Evolutionary conservation across 805 yeast genomes (phyloP), one percentile per base, ranked within the genome.

Genomic region (Maudiozyma bulderi): DNA sequence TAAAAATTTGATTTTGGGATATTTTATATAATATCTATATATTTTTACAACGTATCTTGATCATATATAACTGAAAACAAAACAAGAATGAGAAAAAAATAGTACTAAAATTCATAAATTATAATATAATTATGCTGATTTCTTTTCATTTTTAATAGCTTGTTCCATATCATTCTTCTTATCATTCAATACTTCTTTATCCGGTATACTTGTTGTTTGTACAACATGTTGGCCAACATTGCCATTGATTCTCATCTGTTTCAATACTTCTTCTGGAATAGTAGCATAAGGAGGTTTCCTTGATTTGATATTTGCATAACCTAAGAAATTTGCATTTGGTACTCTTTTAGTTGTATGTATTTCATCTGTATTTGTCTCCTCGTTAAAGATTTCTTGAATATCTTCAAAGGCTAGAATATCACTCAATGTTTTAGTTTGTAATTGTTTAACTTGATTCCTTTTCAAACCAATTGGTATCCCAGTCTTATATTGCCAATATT

Each of bases 321-420:
- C 76, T 10, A 73, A 42, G 45, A 72, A 67, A 54, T 77, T 77
- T 8, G 79, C 73, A 58, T 75, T 77, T 2, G 80, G 77, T 44
- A 58, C 62, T 52, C 74, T 67, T 52, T 67, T 70, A 20, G 73
- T 72, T 8, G 72, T 71, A 26, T 72, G 69, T 6, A 71, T 63
- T 54, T 74, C 77, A 26, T 70, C 73, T 34, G 67, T 67, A 48
- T 68, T 55, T n/a, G 74, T 58, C 15, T 59, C 64, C 35, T 68
- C 73, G 48, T 74, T 74, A 44, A 68, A 64, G 5, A 52, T 60
- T 0, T 59, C 60, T 13, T 59, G 65, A 8, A 65, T 59, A 20
- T 59, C 64, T 26, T 61, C 64, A 20, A 61, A 55, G 3, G 56
- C 55, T 34, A 72, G 51, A 15, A 60, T 57, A 20, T 66, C 69